Base-by-base conservation (phyloP, 163 green algal genomes). In the Volvox carteri region DNA sequence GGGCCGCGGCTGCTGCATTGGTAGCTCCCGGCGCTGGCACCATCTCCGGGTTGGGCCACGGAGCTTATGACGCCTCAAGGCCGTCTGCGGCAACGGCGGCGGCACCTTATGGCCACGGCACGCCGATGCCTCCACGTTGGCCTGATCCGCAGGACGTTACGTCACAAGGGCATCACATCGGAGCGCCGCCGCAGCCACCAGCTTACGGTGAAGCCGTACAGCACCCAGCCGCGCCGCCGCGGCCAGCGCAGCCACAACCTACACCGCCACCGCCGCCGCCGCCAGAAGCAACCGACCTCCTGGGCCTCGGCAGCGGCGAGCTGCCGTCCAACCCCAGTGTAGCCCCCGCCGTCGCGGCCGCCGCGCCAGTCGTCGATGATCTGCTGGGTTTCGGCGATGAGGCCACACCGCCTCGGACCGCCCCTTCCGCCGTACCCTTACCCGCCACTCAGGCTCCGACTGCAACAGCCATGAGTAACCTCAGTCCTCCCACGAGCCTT, bases 331-430 rank as follows among this genome's bases (percentile, higher is more conserved):
- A 25, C 52, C 79, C 23, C 33, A 28, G 7, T 68, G 60, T 25
- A 52, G 80, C 19, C 16, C 23, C 78, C 33, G 54, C 48, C 54
- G 33, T 37, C n/a, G 4, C 58, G 11, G 56, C 58, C n/a, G 25
- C 75, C 19, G 58, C 58, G 16, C 78, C 78, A 0, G 78, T 78
- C 8, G 89, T 87, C 0, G 88, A 92, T 4, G 90, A 93, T 77
- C 35, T 94, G 39, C 42, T 94, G 2, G 90, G 90, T 48, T 90
- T 94, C 48, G 60, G 62, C 28, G 68, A 79, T 83, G 25, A 18
- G 30, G n/a, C n/a, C n/a, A n/a, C n/a, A n/a, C n/a, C n/a, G 7
- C 25, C 58, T 16, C 65, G 65, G 30, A 75, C 35, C 35, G 3
- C 58, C 30, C 42, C 21, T 35, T 50, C 67, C 30, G 19, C 67